phyloP scores from a whole-genome alignment of 768 basidiomycete species.

The Pleurotus tuoliensis region DNA sequence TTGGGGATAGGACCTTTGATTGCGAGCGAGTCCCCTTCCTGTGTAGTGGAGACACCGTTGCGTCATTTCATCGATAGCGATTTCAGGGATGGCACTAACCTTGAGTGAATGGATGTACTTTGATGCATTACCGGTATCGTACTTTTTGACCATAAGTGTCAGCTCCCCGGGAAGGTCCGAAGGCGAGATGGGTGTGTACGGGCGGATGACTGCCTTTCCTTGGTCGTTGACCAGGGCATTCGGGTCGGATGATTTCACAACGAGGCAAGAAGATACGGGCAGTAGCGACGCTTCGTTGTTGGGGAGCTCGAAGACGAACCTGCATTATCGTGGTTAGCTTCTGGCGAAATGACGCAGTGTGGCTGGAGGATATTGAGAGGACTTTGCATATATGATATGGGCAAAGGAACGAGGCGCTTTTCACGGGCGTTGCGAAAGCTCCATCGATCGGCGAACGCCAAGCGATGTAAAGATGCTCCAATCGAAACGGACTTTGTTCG shows the following conservation, averaged over 20 bases:
- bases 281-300: constrained; percentile 74
- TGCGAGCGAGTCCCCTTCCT: constrained; percentile 73
- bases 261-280: constrained; percentile 73
- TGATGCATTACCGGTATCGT: constrained; percentile 79
- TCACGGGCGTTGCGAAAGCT: too few relatives aligned
- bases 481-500: too few relatives aligned
- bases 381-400: too few relatives aligned
- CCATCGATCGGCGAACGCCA: too few relatives aligned
- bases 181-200: constrained; percentile 90
- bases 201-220: constrained; percentile 84
- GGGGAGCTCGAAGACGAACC: constrained; percentile 79
- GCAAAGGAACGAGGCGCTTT: too few relatives aligned
- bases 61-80: not conserved
- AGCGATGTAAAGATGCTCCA: too few relatives aligned
- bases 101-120: constrained; percentile 79
- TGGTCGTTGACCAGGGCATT: constrained; percentile 65
- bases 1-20: constrained; percentile 93
- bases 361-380: too few relatives aligned
- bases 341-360: too few relatives aligned
- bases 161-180: constrained; percentile 74
- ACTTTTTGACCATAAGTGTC: constrained; percentile 80
- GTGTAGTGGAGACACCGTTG: not conserved
- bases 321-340: constrained; percentile 18
- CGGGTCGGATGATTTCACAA: constrained; percentile 71
- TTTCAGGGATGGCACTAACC: constrained; percentile 22